Evolutionary conservation across 2,329 filamentous ascomycete species (phyloP), one percentile per base, ranked within the genome.

Genomic region (Trichoderma asperellum): DNA sequence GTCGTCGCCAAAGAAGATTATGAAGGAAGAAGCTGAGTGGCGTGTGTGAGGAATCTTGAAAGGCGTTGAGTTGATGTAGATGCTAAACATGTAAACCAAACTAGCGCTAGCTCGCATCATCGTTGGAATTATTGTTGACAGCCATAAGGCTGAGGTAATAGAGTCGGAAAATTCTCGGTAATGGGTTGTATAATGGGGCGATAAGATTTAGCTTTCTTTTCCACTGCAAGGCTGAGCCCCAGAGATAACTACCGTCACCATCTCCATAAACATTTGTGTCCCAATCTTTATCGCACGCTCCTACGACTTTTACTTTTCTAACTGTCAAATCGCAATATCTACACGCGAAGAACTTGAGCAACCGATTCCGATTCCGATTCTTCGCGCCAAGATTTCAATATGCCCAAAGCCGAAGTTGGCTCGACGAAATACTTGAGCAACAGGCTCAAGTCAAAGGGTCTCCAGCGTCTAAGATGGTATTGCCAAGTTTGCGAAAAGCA

Each of bases 361-460:
- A 5, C 5, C 21, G 14, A 24, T 27, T 27, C 8, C 14, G 24
- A 16, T 3, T 27, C 24, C 6, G 5, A 7, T 4, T 16, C 1
- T 53, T 53, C 56, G 12, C 47, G n/a, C 34, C 11, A 27, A 47
- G n/a, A 75, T 74, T 76, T 64, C 83, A 91, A 78, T 64, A 98
- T 98, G 95, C 91, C 91, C 65, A 93, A 92, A 84, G 96, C 96
- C 76, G 96, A 98, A 84, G 90, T 93, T 66, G 96, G 96, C 72
- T 92, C 91, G 68, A 93, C 91, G n/a, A 98, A 97, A 82, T 88
- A 93, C 79, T 87, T 98, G 70, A 89, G 88, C 81, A 98, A 98
- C 83, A 91, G 94, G 82, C 90, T 97, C 83, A 97, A 97, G 82
- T 87, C 89, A 72, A 91, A 93, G 79, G 90, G 89, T 67, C 81